phyloP scores from a whole-genome alignment of 202 grass and related monocot genomes.

The Panicum virgatum region DNA sequence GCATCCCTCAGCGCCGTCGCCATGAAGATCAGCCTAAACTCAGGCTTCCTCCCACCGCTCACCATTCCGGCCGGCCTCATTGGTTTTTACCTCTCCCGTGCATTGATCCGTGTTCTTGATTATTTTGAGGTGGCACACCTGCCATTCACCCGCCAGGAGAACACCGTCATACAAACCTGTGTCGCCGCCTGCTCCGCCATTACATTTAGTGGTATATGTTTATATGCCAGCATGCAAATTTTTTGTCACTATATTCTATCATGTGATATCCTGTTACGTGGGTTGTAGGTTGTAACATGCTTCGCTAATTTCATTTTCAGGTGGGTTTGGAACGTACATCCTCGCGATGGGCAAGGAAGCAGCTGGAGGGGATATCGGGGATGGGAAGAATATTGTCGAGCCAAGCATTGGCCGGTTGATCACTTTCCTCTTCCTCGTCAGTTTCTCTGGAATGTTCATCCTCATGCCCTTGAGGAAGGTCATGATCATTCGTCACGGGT shows the following conservation, averaged over 20 bases:
- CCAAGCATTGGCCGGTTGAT: constrained; percentile 23
- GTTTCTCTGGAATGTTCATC: constrained; percentile 39
- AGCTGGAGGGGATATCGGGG: background rate
- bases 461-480: constrained; percentile 32
- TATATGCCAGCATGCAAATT: background rate
- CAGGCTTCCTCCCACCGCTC: constrained; percentile 22
- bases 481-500: constrained; percentile 36
- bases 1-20: background rate
- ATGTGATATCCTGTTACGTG: background rate
- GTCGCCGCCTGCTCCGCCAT: background rate
- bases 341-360: constrained; percentile 29
- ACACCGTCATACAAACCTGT: constrained; percentile 19
- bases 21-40: constrained; percentile 18
- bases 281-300: background rate
- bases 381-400: background rate
- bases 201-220: background rate
- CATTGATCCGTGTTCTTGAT: background rate
- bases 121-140: background rate
- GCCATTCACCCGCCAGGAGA: constrained; percentile 23
- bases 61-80: background rate
- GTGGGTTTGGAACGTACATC: constrained; percentile 36
- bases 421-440: constrained; percentile 24
- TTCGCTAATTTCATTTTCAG: background rate
- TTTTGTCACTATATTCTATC: background rate
- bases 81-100: background rate